Conservation (phyloP, 352 stramenopile genomes). For the Aphanomyces astaci region DNA sequence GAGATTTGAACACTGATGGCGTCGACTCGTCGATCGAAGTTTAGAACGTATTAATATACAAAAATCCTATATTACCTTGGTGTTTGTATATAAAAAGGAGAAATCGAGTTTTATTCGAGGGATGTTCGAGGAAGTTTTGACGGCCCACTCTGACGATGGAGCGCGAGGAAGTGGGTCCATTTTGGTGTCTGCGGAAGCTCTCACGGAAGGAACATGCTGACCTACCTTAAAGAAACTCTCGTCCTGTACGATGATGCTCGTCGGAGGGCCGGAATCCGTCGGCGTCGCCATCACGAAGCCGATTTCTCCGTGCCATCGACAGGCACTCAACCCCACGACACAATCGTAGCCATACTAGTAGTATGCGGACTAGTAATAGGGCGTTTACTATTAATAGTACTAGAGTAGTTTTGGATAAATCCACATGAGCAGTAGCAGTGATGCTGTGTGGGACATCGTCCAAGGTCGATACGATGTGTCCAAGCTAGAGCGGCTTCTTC, state of each 20-base stretch:
- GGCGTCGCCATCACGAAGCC: too few relatives aligned
- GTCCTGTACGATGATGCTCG: too few relatives aligned
- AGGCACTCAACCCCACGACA: not conserved
- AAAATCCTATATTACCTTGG: not conserved
- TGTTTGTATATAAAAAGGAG: not conserved
- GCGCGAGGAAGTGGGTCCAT: too few relatives aligned
- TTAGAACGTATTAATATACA: not conserved
- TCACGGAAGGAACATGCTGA: too few relatives aligned
- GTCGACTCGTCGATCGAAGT: not conserved
- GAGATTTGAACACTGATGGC: not conserved
- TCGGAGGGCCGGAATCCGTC: too few relatives aligned
- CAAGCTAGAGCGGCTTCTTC: not conserved
- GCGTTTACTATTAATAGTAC: too few relatives aligned
- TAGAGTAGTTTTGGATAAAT: too few relatives aligned
- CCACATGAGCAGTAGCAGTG: conserved; percentile 1
- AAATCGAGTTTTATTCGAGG: not conserved
- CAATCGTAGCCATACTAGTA: not conserved
- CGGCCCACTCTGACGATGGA: too few relatives aligned
- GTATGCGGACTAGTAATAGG: not conserved
- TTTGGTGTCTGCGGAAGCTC: too few relatives aligned
- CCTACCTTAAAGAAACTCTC: too few relatives aligned
- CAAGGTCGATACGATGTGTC: conserved; percentile 16
- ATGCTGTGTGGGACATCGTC: conserved; percentile 16
- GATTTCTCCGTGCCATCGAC: too few relatives aligned
- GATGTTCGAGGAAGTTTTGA: not conserved